Percentiles rank a stretch among this genome's conserved stretches.
phyloP scores from a whole-genome alignment of 2,329 filamentous ascomycete genomes.

The Thielaviopsis ethacetica region DNA sequence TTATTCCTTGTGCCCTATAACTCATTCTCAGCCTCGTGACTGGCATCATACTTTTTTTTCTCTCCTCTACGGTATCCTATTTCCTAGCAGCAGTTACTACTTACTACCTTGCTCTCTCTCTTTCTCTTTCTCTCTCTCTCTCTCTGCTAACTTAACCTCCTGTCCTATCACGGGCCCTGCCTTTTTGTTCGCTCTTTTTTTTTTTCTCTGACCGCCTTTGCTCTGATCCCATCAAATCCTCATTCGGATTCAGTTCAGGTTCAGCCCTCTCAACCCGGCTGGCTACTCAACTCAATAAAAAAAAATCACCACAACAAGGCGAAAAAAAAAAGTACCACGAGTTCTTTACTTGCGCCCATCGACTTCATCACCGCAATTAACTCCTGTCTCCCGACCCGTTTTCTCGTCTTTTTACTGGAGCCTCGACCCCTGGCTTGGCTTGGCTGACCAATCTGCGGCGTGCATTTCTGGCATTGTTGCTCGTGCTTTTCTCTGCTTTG shows the following conservation, averaged over 20 bases:
- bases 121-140: too few relatives aligned
- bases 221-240: not conserved
- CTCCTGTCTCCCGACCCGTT: not conserved
- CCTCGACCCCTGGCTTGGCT: not conserved
- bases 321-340: not conserved
- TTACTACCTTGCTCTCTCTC: too few relatives aligned
- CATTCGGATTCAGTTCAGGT: not conserved
- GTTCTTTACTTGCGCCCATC: not conserved
- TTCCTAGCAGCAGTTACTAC: not conserved
- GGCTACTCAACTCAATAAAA: not conserved
- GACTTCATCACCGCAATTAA: not conserved
- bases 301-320: not conserved
- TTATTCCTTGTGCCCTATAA: not conserved
- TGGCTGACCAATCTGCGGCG: not conserved
- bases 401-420: not conserved
- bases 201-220: not conserved
- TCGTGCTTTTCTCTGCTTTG: not conserved
- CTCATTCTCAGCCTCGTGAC: not conserved
- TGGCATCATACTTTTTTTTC: not conserved
- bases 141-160: not conserved
- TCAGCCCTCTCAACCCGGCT: not conserved
- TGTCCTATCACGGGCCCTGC: not conserved
- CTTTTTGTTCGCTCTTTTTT: not conserved
- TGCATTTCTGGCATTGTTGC: not conserved
- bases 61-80: not conserved